Evolutionary conservation across 768 basidiomycete species (phyloP), one percentile per base, ranked within the genome.

Genomic region (Tricholoma furcatifolium): DNA sequence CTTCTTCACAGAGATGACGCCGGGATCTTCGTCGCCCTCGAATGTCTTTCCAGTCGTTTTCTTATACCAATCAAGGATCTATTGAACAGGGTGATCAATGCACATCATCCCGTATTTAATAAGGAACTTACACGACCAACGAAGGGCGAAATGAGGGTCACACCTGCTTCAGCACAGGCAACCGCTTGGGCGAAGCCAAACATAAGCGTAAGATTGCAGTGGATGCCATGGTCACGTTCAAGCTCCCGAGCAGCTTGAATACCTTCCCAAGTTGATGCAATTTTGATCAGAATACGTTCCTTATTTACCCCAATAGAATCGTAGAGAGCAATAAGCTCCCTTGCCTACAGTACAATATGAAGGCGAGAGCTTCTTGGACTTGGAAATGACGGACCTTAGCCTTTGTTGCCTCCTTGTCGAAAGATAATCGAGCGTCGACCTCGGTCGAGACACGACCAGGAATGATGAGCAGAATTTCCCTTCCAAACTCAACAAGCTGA

Each of bases 11-110:
- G 91, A 94, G 71, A 85, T 72, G 63, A 99, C 97, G 78, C 97
- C 96, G 10, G 96, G 96, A 77, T 98, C 96, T 42, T 86, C 83
- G 59, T 91, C 93, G 46, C 92, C 93, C 60, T 85, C 83, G 79
- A 94, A 98, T 66, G 76, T 80, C 77, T 89, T 87, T 43, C 93
- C 93, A 53, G 89, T 84, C 62, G 72, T 61, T 74, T 93, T 92
- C 85, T 99, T 99, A 87, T 99, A 84, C 94, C 94, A 99, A 75
- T 99, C 97, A 60, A 99, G 90, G 69, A 98, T 99, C 91, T 92
- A 61, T 15, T 20, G 24, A 20, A 21, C 39, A 20, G 38, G 18
- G 50, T 23, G 36, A 51, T 47, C 9, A 59, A 60, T 47, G 15
- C 36, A 35, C 32, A 40, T 44, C 38, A 40, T 50, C 59, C 53